Base-by-base conservation (phyloP, 257 asterid species). In the Apocynum venetum region DNA sequence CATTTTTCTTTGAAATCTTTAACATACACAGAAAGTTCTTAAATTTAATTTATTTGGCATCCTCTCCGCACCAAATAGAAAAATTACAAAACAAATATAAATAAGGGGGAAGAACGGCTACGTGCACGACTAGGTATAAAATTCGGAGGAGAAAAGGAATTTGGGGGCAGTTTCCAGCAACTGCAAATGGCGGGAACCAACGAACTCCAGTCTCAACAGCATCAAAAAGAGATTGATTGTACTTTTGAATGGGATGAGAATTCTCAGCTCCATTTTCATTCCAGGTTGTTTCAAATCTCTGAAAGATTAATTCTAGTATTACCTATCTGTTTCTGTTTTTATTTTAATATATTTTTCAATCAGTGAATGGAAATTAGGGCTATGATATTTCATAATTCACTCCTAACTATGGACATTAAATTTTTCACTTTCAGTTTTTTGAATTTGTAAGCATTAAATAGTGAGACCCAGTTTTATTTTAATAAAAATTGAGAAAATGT, bases 201-300 rank as follows among this genome's bases (percentile, higher is more conserved):
- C 48, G 79, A 82, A 65, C 73, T 61, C n/a, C 35, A 46, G 4
- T 3, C 49, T 31, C 74, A 57, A 31, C 70, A 51, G 11, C 36
- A 76, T 8, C 83, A 72, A 60, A 89, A 85, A 69, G 64, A 12
- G 0, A 80, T 4, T 19, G 88, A 85, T 8, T 77, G 86, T 83
- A 81, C 77, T 68, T 96, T 96, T 80, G 82, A 86, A 81, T 96
- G 99, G 99, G 97, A 96, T 78, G 92, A 89, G 69, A 83, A 71
- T 78, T 89, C 97, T 56, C 96, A 87, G 85, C 99, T 96, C 8
- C 93, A 93, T 76, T 93, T 86, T 80, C 99, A 96, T 63, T 88
- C 97, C 80, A 89, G 98, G 99, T 96, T 48, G 25, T 46, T 68
- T 53, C 20, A 40, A 4, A 69, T 81, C 17, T 15, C 56, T 56